phyloP scores from a whole-genome alignment of 2,329 filamentous ascomycete genomes.

The Nigrograna mackinnonii region DNA sequence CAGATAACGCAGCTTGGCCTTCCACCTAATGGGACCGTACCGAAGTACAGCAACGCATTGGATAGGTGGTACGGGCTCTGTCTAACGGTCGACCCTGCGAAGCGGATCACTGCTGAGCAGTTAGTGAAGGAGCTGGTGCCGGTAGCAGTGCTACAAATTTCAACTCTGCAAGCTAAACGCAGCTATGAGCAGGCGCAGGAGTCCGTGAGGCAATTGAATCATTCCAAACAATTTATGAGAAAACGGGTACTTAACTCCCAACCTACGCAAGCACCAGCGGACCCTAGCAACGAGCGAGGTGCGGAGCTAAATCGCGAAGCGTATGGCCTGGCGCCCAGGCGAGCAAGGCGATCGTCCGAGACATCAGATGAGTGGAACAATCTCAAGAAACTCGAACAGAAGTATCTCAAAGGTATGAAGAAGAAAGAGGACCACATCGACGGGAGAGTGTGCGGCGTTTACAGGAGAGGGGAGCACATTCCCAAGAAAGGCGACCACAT shows the following conservation, averaged over 20 bases:
- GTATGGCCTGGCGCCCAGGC: not conserved
- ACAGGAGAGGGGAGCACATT: not conserved
- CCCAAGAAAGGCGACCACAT: too few species aligned
- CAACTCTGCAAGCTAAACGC: not conserved
- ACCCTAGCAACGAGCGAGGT: too few species aligned
- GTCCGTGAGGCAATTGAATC: too few species aligned
- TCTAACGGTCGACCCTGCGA: not conserved
- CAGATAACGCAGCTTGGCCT: too few species aligned
- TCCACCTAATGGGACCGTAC: slow-evolving; percentile 5
- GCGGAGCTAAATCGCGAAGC: not conserved
- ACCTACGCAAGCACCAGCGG: too few species aligned
- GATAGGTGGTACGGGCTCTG: slow-evolving; percentile 17
- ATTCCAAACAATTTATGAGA: too few species aligned
- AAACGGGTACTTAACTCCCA: too few species aligned
- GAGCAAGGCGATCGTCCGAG: too few species aligned
- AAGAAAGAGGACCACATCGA: not conserved
- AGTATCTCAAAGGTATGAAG: slow-evolving; percentile 3
- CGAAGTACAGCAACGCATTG: slow-evolving; percentile 7
- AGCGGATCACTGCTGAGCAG: slow-evolving; percentile 7
- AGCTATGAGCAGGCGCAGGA: too few species aligned
- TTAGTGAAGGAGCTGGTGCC: slow-evolving; percentile 4
- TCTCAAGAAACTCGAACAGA: not conserved
- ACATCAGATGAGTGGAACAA: too few species aligned
- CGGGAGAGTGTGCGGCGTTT: not conserved
- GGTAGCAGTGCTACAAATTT: slow-evolving; percentile 4